These are phyloP conservation scores for Ustilago hordei DNA, from an alignment of 1,284 basidiomycete species.

Conservation along the genomic window DNA sequence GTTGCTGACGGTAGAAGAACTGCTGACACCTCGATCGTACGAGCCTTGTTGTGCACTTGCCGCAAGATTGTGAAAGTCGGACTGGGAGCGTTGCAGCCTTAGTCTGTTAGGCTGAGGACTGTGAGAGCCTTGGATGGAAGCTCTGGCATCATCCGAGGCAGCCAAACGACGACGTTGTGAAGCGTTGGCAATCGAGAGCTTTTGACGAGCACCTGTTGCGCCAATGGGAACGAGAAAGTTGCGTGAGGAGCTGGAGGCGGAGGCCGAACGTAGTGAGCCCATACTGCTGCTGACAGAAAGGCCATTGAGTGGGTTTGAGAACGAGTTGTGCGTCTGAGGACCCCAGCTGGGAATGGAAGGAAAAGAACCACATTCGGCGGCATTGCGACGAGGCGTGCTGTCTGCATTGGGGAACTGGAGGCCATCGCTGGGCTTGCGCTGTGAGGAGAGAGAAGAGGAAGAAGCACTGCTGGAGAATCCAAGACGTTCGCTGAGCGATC, in stretches of 20 bases:
- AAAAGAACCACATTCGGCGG: slow-evolving; percentile 10
- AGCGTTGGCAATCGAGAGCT: slow-evolving; percentile 57
- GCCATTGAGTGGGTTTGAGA: slow-evolving; percentile 7
- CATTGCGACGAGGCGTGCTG: slow-evolving; percentile 6
- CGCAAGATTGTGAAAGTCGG: slow-evolving; percentile 22
- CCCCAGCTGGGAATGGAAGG: slow-evolving; percentile 28
- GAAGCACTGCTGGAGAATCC: slow-evolving; percentile 15
- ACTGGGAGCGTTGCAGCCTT: slow-evolving; percentile 27
- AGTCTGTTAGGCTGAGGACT: not conserved
- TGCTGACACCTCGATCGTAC: slow-evolving; percentile 3
- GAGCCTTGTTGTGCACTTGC: not conserved
- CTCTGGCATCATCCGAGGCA: slow-evolving; percentile 32
- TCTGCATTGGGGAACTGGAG: slow-evolving; percentile 24
- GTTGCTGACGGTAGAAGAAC: slow-evolving; percentile 19
- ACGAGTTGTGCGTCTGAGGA: not conserved
- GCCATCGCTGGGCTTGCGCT: slow-evolving; percentile 20
- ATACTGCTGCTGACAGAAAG: slow-evolving; percentile 22
- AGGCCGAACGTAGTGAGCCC: slow-evolving; percentile 21
- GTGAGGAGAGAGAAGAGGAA: slow-evolving; percentile 16
- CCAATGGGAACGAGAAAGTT: slow-evolving; percentile 65
- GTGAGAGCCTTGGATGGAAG: not conserved
- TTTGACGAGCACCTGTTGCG: slow-evolving; percentile 62
- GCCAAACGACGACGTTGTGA: slow-evolving; percentile 48
- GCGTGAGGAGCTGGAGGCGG: slow-evolving; percentile 32
- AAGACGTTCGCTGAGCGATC: slow-evolving; percentile 35